These are phyloP conservation scores for Wickerhamomyces sydowiorum DNA, from an alignment of 805 yeast species.

Conservation along the genomic window DNA sequence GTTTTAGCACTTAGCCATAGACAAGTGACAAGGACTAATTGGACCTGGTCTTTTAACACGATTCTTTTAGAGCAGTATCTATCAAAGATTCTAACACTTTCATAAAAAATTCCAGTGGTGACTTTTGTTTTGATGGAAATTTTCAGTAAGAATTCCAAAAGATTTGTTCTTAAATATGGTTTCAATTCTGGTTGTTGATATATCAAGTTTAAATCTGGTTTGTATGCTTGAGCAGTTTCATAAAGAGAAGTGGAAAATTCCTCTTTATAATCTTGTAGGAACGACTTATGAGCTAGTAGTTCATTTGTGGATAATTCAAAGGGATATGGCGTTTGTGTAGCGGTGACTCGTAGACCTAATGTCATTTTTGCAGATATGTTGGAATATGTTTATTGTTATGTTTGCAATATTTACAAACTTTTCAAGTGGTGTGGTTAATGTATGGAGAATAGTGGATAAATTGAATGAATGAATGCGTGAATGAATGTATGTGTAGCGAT, in stretches of 20 bases:
- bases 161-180: constrained; percentile 63
- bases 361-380: no score
- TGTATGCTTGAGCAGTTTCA: constrained; percentile 31
- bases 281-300: constrained; percentile 37
- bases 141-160: constrained; percentile 79
- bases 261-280: constrained; percentile 44
- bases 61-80: constrained; percentile 86
- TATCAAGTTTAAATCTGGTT: constrained; percentile 59
- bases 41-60: constrained; percentile 80
- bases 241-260: constrained; percentile 39
- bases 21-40: constrained; percentile 86
- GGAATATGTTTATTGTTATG: no score
- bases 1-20: constrained; percentile 89
- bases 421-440: not conserved
- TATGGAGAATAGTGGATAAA: not conserved
- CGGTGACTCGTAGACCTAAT: constrained; percentile 31
- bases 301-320: constrained; percentile 44
- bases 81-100: constrained; percentile 74
- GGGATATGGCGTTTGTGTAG: constrained; percentile 47
- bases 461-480: no score
- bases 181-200: constrained; percentile 85
- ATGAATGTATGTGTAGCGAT: not conserved
- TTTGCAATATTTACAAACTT: no score
- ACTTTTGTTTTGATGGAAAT: constrained; percentile 57
- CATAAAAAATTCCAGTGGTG: constrained; percentile 61